Evolutionary conservation across 768 basidiomycete species (phyloP).

Genomic region (Tulasnella sp.): DNA sequence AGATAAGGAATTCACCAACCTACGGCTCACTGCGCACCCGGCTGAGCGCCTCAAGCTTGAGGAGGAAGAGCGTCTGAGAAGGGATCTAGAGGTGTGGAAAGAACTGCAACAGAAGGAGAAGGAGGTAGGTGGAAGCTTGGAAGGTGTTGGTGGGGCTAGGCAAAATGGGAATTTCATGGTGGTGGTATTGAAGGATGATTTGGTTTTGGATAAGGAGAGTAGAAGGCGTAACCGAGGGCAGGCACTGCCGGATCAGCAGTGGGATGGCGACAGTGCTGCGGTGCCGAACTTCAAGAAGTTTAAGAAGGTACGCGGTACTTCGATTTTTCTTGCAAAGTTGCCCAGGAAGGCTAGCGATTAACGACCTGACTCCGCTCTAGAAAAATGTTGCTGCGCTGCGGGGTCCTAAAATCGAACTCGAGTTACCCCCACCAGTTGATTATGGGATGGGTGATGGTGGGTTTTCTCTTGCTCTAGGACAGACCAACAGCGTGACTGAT

Average conservation of each 20-base stretch:
- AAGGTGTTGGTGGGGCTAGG: no score
- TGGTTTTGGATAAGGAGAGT: slow-evolving; percentile 31
- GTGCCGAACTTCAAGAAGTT: slow-evolving; percentile 70
- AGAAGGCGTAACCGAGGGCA: slow-evolving; percentile 15
- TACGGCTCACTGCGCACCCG: slow-evolving; percentile 54
- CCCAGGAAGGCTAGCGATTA: slow-evolving; percentile 24
- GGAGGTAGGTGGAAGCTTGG: background rate
- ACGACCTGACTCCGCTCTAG: slow-evolving; percentile 24
- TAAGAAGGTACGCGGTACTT: slow-evolving; percentile 46
- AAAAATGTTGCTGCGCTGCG: slow-evolving; percentile 25
- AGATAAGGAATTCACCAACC: slow-evolving; percentile 53
- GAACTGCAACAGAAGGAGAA: slow-evolving; percentile 55
- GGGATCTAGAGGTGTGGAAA: slow-evolving; percentile 50
- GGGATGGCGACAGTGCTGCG: slow-evolving; percentile 34
- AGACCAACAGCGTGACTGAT: background rate
- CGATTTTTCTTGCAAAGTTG: background rate
- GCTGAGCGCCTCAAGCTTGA: slow-evolving; percentile 29
- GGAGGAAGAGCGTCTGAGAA: slow-evolving; percentile 35
- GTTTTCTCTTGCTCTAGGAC: slow-evolving; percentile 18
- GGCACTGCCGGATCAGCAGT: no score
- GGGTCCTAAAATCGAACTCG: slow-evolving; percentile 40
- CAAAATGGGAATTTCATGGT: slow-evolving; percentile 74
- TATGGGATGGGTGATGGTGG: slow-evolving; percentile 45
- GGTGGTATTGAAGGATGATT: slow-evolving; percentile 49
- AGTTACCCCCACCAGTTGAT: slow-evolving; percentile 42